Base-by-base conservation (phyloP, 768 basidiomycete genomes). In the Podaxis mareebaensis region DNA sequence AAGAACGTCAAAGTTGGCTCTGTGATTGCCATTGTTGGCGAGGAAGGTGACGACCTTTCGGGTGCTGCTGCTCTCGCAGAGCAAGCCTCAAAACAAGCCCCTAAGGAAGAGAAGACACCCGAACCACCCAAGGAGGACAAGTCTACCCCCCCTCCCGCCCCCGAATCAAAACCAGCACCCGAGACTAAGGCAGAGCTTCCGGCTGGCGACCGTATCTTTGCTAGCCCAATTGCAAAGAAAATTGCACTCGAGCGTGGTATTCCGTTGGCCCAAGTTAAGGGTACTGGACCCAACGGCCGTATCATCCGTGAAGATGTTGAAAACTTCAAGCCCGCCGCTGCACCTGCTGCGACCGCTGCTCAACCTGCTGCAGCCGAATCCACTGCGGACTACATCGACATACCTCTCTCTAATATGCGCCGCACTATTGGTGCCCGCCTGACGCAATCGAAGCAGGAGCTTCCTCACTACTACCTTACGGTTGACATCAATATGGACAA, bases 381-480 rank as follows among this genome's bases (percentile, higher is more conserved):
- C 52, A 77, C 85, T 26, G 62, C 66, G 10, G 91, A 95, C 68
- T 99, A 96, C 76, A 82, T 85, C 67, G 97, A 99, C 74, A 89
- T 87, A 38, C 97, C 97, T 13, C 80, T 95, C 56, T 87, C 92
- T 51, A 97, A 89, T 77, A 99, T 99, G 91, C 92, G 97, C 64
- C 92, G 93, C 68, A 89, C 87, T 46, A 99, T 99, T 73, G 97
- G 93, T 61, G 68, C 86, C 44, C 92, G 97, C 68, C 86, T 99
- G 67, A 87, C 89, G 0, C 92, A 98, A 79, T 93, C 93, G 64
- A 99, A 97, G 78, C 90, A 93, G 76, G 90, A 94, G 69, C 72
- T 95, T n/a, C 97, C 97, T 4, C 96, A 99, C 75, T 99, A 96
- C 79, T 99, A 99, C 77, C 77, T 98, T 68, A 98, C 97, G 3